These are phyloP conservation scores for Cladosporium sp. DNA, from an alignment of 2,329 filamentous ascomycete genomes.

Conservation along the genomic window DNA sequence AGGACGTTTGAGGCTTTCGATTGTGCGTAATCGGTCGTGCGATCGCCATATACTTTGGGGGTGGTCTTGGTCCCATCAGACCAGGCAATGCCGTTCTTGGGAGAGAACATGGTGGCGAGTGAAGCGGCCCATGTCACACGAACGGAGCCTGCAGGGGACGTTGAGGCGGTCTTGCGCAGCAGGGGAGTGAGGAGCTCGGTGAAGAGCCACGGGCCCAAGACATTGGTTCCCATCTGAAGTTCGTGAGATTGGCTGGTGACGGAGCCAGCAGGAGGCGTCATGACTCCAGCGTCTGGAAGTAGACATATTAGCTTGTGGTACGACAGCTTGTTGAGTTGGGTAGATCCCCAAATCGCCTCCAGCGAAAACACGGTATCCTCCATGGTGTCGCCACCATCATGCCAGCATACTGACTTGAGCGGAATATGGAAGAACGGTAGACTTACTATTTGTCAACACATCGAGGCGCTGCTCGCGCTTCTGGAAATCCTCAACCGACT, in stretches of 20 bases:
- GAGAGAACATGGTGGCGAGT: constrained; percentile 26
- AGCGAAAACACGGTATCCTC: not conserved
- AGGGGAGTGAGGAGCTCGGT: constrained; percentile 35
- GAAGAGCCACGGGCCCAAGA: constrained; percentile 37
- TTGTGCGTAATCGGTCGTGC: constrained; percentile 29
- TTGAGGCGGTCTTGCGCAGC: constrained; percentile 31
- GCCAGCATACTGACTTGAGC: not conserved
- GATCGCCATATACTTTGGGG: constrained; percentile 23
- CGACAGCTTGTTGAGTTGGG: not conserved
- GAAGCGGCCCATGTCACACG: constrained; percentile 36
- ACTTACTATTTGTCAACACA: constrained; percentile 43
- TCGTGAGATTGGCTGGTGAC: constrained; percentile 37
- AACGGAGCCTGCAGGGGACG: constrained; percentile 27
- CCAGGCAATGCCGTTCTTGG: constrained; percentile 25
- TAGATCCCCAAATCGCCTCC: not conserved
- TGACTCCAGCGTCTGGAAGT: constrained; percentile 26
- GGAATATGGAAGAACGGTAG: not conserved
- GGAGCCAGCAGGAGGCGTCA: constrained; percentile 38
- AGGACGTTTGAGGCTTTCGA: constrained; percentile 34
- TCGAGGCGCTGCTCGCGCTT: constrained; percentile 41
- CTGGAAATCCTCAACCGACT: constrained; percentile 38
- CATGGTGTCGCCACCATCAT: not conserved
- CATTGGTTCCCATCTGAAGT: constrained; percentile 38
- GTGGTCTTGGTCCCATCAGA: constrained; percentile 21
- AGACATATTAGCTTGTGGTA: not conserved